These are phyloP conservation scores for Ascochyta fabae DNA, from an alignment of 2,329 filamentous ascomycete genomes.

Conservation along the genomic window DNA sequence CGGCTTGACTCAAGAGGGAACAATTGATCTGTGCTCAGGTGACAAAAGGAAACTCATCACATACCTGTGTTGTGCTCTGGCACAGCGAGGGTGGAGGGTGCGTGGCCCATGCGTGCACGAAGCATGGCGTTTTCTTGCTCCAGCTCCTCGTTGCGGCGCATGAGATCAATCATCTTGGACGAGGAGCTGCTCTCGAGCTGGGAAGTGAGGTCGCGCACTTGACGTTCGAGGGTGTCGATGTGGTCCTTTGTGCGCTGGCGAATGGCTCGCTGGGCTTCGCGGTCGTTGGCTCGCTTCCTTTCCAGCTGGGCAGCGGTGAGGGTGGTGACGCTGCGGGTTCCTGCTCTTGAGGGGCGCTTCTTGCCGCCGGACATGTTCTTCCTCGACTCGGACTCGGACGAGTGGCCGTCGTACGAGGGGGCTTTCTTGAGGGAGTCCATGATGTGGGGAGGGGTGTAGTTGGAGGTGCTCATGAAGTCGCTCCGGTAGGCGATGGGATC, in stretches of 20 bases:
- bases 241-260: conserved; percentile 65
- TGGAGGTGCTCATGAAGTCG: conserved; percentile 48
- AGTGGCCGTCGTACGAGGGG: conserved; percentile 48
- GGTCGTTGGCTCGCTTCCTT: conserved; percentile 65
- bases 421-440: conserved; percentile 47
- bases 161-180: conserved; percentile 58
- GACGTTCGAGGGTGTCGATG: conserved; percentile 63
- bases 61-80: conserved; percentile 47
- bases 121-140: conserved; percentile 63
- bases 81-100: conserved; percentile 49
- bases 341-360: conserved; percentile 60
- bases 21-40: conserved; percentile 34
- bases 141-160: conserved; percentile 61
- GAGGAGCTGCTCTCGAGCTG: conserved; percentile 54
- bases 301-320: conserved; percentile 65
- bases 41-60: conserved; percentile 31
- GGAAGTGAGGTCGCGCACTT: conserved; percentile 59
- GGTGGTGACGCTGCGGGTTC: conserved; percentile 63
- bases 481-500: conserved; percentile 49
- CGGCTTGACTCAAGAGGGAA: conserved; percentile 26
- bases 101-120: conserved; percentile 57
- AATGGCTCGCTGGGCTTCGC: conserved; percentile 66
- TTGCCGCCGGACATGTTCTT: conserved; percentile 49
- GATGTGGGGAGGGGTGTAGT: conserved; percentile 45
- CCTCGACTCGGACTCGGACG: conserved; percentile 48